Percentiles rank a stretch among this genome's conserved stretches.
These are phyloP conservation scores for Mycena polygramma DNA, from an alignment of 768 basidiomycete species.

Conservation along the genomic window DNA sequence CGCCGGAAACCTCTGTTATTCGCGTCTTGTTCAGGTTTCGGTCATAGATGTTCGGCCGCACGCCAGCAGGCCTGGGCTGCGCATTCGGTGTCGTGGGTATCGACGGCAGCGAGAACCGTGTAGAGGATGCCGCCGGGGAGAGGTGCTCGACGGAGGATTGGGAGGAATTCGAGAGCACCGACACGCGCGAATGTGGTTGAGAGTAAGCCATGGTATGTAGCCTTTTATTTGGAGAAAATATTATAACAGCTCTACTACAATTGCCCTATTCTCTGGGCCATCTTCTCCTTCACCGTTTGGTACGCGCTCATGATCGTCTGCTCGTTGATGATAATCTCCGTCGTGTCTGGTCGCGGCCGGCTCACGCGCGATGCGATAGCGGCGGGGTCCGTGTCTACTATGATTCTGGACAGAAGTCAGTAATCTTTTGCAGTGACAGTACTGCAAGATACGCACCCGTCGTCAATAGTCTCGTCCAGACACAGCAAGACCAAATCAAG, in stretches of 20 bases:
- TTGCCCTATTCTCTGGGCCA: constrained; percentile 86
- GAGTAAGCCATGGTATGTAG: constrained; percentile 60
- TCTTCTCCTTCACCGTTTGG: constrained; percentile 88
- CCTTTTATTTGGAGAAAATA: neutral
- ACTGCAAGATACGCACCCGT: constrained; percentile 76
- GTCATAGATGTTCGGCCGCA: constrained; percentile 88
- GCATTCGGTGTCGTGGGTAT: constrained; percentile 59
- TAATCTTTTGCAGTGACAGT: neutral
- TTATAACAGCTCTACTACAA: constrained; percentile 55
- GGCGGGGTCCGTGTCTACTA: constrained; percentile 95
- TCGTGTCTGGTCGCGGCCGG: constrained; percentile 91
- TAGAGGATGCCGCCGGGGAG: constrained; percentile 71
- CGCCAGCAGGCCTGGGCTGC: constrained; percentile 51
- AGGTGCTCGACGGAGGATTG: constrained; percentile 64
- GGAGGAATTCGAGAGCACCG: constrained; percentile 74
- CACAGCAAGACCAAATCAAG: constrained; percentile 93
- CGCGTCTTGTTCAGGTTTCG: constrained; percentile 90
- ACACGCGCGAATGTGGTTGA: constrained; percentile 77
- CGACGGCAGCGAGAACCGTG: constrained; percentile 79
- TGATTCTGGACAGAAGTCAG: constrained; percentile 70
- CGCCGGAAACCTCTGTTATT: constrained; percentile 83
- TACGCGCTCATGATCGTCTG: constrained; percentile 96
- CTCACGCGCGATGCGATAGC: constrained; percentile 97
- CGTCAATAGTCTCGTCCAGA: constrained; percentile 97
- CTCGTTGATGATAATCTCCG: constrained; percentile 98